Percentiles rank a stretch among this genome's conserved stretches.
These are phyloP conservation scores for Peronospora belbahrii DNA, from an alignment of 352 stramenopile species.

Conservation along the genomic window DNA sequence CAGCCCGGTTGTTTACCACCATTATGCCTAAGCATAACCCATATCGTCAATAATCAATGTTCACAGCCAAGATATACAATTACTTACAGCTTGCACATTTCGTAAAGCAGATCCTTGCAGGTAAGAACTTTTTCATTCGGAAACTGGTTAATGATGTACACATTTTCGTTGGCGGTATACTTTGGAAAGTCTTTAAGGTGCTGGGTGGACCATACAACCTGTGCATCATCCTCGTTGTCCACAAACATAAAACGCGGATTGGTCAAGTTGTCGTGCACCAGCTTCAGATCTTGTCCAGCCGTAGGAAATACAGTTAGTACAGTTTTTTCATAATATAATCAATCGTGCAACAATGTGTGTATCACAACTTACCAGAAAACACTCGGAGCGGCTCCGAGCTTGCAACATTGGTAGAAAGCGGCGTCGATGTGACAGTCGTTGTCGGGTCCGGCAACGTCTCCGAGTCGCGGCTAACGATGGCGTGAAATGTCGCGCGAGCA, in stretches of 20 bases:
- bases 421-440: slow-evolving; percentile 16
- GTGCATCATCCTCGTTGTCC: slow-evolving; percentile 34
- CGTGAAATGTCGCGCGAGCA: slow-evolving; percentile 29
- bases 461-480: slow-evolving; percentile 32
- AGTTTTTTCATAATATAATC: too few relatives aligned
- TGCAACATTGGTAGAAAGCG: slow-evolving; percentile 23
- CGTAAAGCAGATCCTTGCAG: slow-evolving; percentile 53
- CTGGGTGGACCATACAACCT: slow-evolving; percentile 42
- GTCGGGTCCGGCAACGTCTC: slow-evolving; percentile 27
- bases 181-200: slow-evolving; percentile 50
- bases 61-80: background rate
- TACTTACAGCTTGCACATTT: slow-evolving; percentile 50
- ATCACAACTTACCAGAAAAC: slow-evolving; percentile 22
- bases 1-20: slow-evolving; percentile 29
- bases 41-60: background rate
- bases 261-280: slow-evolving; percentile 36
- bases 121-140: slow-evolving; percentile 55
- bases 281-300: slow-evolving; percentile 20
- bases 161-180: slow-evolving; percentile 33
- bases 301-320: background rate
- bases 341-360: background rate
- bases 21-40: slow-evolving; percentile 26
- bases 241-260: slow-evolving; percentile 34
- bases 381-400: slow-evolving; percentile 23
- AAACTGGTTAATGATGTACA: slow-evolving; percentile 56